Evolutionary conservation across 2,329 filamentous ascomycete species (phyloP), one percentile per base, ranked within the genome.

Genomic region (Zymoseptoria tritici): DNA sequence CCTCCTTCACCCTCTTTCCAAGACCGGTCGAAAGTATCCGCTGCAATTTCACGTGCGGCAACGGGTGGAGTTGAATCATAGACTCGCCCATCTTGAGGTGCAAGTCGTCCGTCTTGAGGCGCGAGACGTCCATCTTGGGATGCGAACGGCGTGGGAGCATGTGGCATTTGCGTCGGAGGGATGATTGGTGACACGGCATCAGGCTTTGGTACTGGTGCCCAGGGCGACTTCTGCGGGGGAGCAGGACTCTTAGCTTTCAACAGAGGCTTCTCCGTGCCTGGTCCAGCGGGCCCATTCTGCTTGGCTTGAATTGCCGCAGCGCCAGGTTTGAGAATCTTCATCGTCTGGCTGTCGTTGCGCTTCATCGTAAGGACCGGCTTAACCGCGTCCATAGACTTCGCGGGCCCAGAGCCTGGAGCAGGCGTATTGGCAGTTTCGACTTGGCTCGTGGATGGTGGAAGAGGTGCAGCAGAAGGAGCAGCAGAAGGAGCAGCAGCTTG

Each of bases 21-120:
- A 36, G 87, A 85, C 63, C 94, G 84, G 72, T 88, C 95, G 70
- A 97, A 97, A 66, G 96, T 93, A 73, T 97, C 94, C 0, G 92
- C 89, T 5, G 91, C 90, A 64, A 97, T 96, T 72, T 97, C 92
- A 70, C 91, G 90, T 0, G 88, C 82, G 22, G 79, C 78, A 19
- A 79, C 80, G 55, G 80, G 79, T 19, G 78, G 77, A 65, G 79
- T 77, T 57, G 77, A 77, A 62, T 86, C 85, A 60, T 81, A 79
- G 5, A 79, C 77, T 57, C 83, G 80, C 9, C 78, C 73, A 64
- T 90, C 86, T 68, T 59, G 80, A 75, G 62, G 80, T 80, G 26
- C 84, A 81, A 66, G 21, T 54, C 21, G 52, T 77, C 36, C 36
- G 16, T 46, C 36, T 46, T 46, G 36, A 70, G 52, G 53, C 20